These are phyloP conservation scores for Metarhizium album DNA, from an alignment of 2,329 filamentous ascomycete species.

Conservation along the genomic window DNA sequence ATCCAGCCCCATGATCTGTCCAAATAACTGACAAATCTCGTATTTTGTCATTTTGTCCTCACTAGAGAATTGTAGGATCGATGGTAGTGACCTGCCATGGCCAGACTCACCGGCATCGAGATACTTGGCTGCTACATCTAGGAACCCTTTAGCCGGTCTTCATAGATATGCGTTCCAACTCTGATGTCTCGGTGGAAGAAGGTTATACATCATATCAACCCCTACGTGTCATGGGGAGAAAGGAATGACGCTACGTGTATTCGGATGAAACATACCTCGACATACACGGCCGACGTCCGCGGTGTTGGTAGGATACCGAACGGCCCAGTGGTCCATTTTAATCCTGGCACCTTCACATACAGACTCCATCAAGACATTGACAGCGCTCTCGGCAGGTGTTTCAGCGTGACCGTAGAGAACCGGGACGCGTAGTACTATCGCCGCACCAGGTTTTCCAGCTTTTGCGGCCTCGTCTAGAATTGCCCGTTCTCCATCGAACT, in stretches of 20 bases:
- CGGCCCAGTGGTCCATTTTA: constrained; percentile 78
- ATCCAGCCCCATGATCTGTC: constrained; percentile 67
- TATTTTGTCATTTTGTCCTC: constrained; percentile 85
- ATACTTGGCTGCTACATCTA: constrained; percentile 64
- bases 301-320: constrained; percentile 80
- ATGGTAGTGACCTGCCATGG: constrained; percentile 47
- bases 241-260: background rate
- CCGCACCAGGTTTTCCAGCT: constrained; percentile 40
- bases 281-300: constrained; percentile 76
- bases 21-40: constrained; percentile 70
- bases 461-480: constrained; percentile 51
- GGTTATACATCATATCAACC: background rate
- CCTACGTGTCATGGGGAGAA: background rate
- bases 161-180: background rate
- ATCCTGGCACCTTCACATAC: constrained; percentile 52
- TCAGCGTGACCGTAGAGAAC: constrained; percentile 74
- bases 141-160: background rate
- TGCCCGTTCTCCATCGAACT: constrained; percentile 49
- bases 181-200: background rate
- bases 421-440: constrained; percentile 67
- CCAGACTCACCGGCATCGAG: constrained; percentile 33
- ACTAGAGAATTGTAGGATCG: constrained; percentile 72
- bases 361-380: constrained; percentile 69
- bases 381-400: constrained; percentile 62
- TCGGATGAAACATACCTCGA: constrained; percentile 37